A percentile compares a stretch with the other conserved stretches of the same genome.
Evolutionary conservation across 192 early-diverging fungal species (phyloP).

Genomic region (Umbelopsis sp.): DNA sequence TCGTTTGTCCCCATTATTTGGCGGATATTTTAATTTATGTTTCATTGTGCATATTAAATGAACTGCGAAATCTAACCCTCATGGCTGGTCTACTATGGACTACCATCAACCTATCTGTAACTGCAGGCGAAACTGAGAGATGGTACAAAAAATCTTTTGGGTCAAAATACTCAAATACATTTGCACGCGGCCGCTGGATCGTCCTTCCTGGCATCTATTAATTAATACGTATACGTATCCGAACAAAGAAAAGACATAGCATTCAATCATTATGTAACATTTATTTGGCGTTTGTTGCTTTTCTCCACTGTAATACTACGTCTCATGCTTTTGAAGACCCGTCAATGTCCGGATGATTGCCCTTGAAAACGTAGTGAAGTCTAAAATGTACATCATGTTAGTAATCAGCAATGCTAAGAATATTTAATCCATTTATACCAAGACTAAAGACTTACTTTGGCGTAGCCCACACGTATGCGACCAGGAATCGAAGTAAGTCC

Average conservation of each 20-base stretch:
- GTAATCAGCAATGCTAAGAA: neutral
- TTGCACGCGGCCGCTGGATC: conserved; percentile 24
- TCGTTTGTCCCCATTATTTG: conserved; percentile 70
- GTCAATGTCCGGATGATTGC: conserved; percentile 8
- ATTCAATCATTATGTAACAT: conserved; percentile 15
- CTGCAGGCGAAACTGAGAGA: conserved; percentile 61
- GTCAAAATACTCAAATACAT: conserved; percentile 33
- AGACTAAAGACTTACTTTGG: neutral
- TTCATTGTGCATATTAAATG: conserved; percentile 55
- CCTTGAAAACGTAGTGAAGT: conserved; percentile 1
- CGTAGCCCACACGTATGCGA: neutral
- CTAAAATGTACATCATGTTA: neutral
- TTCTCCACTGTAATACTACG: neutral
- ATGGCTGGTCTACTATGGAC: conserved; percentile 60
- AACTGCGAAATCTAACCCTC: conserved; percentile 31
- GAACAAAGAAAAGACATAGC: neutral
- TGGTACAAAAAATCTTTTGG: conserved; percentile 74
- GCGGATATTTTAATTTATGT: conserved; percentile 73
- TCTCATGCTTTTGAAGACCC: conserved; percentile 4
- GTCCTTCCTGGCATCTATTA: conserved; percentile 35
- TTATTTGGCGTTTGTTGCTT: neutral
- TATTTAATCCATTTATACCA: neutral
- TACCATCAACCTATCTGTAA: conserved; percentile 58
- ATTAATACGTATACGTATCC: neutral
- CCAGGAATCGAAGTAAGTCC: conserved; percentile 3